Evolutionary conservation across 2,329 filamentous ascomycete species (phyloP), one percentile per base, ranked within the genome.

Genomic region (Nothophoma quercina): DNA sequence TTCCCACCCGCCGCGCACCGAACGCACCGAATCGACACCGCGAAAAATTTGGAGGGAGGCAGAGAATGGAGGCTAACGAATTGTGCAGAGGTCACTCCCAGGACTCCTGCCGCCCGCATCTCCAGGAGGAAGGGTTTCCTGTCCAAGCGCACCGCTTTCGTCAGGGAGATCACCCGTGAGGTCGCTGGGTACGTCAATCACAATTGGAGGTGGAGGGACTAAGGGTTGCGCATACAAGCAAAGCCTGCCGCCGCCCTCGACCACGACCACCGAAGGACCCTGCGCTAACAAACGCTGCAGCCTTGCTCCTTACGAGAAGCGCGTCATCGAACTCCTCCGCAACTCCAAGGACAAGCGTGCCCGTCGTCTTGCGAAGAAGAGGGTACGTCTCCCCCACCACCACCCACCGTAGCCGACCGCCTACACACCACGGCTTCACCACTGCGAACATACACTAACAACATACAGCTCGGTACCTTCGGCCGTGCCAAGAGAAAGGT

Each of bases 311-410:
- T 72, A 99, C 80, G 95, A 99, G 88, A 93, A 95, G 81, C 92
- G 95, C 78, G 91, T 99, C 72, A 96, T 99, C 78, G 95, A 99
- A 87, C 85, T 99, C 78, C 89, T 99, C 82, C 91, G 95, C 76
- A 99, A 99, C 90, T 89, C 86, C 85, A 96, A 96, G 85, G 95
- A 99, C 83, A 98, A 98, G 91, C 91, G 93, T 82, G 93, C 93
- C 75, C 88, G 93, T 73, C 97, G 97, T 89, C 90, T 97, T 76
- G 93, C 93, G 75, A 98, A 98, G 93, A 97, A 96, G 90, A 88
- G 93, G 81, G 90, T 93, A 86, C 70, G 89, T 86, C 55, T 51
- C 33, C 45, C 45, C 36, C 52, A 22, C 44, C 28, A 32, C 45
- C 38, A 33, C 32, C 46, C 25, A 41, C 21, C 21, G 35, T 33